Conservation (phyloP, 306 rosid species). For the Cicer yamashitae region DNA sequence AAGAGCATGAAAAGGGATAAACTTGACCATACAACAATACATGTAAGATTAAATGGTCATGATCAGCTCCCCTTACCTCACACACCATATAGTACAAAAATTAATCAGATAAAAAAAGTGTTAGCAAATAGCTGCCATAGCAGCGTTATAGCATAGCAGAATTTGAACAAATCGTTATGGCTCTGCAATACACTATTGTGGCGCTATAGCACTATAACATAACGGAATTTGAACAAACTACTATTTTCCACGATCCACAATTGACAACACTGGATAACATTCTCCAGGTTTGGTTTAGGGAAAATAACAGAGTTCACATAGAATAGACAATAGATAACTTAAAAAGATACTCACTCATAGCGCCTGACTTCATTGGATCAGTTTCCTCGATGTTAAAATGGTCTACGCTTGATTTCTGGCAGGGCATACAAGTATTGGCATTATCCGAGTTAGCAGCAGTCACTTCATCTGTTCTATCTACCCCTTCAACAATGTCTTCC, state of each 20-base stretch:
- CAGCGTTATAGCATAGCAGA: too few relatives aligned
- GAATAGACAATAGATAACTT: conserved; percentile 29
- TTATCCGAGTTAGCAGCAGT: conserved; percentile 43
- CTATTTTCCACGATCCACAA: too few relatives aligned
- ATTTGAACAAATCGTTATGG: too few relatives aligned
- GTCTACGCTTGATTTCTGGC: conserved; percentile 68
- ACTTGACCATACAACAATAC: neutral
- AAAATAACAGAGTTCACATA: conserved; percentile 2
- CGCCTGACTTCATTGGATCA: conserved; percentile 76
- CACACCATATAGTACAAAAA: neutral
- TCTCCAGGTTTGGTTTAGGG: conserved; percentile 26
- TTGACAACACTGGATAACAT: neutral
- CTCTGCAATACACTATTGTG: too few relatives aligned
- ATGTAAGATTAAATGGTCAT: conserved; percentile 11
- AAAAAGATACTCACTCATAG: conserved; percentile 74
- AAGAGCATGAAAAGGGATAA: neutral
- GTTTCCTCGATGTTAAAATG: conserved; percentile 70
- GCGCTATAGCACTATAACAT: too few relatives aligned
- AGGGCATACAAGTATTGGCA: conserved; percentile 40
- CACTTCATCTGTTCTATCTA: conserved; percentile 52
- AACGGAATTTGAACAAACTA: too few relatives aligned
- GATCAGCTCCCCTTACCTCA: conserved; percentile 4
- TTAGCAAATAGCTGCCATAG: too few relatives aligned
- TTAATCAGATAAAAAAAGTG: neutral
- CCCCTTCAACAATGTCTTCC: conserved; percentile 58